These are phyloP conservation scores for Scutellaria galericulata DNA, from an alignment of 257 asterid genomes.

Conservation along the genomic window DNA sequence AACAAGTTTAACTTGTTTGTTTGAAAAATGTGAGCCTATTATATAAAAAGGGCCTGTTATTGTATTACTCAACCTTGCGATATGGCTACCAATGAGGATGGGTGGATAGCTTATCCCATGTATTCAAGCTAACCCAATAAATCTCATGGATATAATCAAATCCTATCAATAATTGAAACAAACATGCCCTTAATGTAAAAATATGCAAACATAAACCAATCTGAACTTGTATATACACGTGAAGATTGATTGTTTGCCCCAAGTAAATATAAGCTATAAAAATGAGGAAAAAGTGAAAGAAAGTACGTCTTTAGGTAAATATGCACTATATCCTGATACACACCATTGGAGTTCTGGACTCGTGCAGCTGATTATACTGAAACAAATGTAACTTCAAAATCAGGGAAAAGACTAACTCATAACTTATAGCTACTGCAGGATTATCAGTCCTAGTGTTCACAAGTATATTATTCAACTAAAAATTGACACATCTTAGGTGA, in stretches of 20 bases:
- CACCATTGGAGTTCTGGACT: neutral
- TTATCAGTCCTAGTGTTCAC: too few species aligned
- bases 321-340: neutral
- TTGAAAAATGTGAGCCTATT: too few species aligned
- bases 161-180: too few species aligned
- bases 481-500: neutral
- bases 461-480: neutral
- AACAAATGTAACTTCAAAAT: neutral
- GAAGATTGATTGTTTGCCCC: neutral
- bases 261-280: slow-evolving; percentile 11
- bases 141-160: too few species aligned
- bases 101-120: too few species aligned
- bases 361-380: neutral
- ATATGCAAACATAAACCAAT: neutral
- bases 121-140: too few species aligned
- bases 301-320: neutral
- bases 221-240: neutral
- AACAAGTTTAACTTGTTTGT: too few species aligned
- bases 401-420: too few species aligned
- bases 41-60: too few species aligned
- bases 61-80: too few species aligned
- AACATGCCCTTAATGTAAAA: neutral
- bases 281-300: slow-evolving; percentile 16
- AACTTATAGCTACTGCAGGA: too few species aligned
- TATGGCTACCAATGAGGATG: too few species aligned